These are phyloP conservation scores for Solanum rostratum DNA, from an alignment of 257 asterid species.

Conservation along the genomic window DNA sequence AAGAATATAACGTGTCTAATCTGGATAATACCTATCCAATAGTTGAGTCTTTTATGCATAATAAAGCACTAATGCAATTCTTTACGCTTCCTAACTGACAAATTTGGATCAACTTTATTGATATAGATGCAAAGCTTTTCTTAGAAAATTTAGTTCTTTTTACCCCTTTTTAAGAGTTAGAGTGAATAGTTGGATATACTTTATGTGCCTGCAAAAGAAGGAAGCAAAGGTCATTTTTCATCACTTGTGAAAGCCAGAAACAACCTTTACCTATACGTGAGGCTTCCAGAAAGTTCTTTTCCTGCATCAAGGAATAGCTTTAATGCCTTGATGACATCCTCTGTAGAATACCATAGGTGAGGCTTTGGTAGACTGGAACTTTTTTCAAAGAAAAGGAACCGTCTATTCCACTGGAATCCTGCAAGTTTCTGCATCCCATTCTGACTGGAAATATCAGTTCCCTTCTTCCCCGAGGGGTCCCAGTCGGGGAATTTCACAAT, in stretches of 20 bases:
- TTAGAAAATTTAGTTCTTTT: not conserved
- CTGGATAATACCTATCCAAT: not conserved
- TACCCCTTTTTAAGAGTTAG: not conserved
- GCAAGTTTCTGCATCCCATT: constrained; percentile 24
- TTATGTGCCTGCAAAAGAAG: not conserved
- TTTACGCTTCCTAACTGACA: not conserved
- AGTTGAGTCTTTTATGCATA: not conserved
- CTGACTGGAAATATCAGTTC: constrained; percentile 5
- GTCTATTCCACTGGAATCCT: constrained; percentile 24
- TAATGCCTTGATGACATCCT: constrained; percentile 48
- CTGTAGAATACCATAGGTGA: constrained; percentile 76
- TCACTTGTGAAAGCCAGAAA: not conserved
- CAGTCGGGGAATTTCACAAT: constrained; percentile 85
- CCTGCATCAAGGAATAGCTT: constrained; percentile 83
- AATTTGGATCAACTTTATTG: not conserved
- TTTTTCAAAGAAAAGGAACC: constrained; percentile 51
- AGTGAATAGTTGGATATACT: not conserved
- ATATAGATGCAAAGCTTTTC: not conserved
- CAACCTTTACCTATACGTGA: constrained; percentile 62
- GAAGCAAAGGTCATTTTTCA: not conserved
- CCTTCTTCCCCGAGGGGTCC: constrained; percentile 46
- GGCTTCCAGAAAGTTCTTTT: constrained; percentile 60
- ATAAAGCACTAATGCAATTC: not conserved
- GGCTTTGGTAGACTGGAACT: constrained; percentile 52
- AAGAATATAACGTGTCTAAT: not conserved